Conservation (phyloP, 2,329 filamentous ascomycete species). For the Gnomoniopsis smithogilvyi region DNA sequence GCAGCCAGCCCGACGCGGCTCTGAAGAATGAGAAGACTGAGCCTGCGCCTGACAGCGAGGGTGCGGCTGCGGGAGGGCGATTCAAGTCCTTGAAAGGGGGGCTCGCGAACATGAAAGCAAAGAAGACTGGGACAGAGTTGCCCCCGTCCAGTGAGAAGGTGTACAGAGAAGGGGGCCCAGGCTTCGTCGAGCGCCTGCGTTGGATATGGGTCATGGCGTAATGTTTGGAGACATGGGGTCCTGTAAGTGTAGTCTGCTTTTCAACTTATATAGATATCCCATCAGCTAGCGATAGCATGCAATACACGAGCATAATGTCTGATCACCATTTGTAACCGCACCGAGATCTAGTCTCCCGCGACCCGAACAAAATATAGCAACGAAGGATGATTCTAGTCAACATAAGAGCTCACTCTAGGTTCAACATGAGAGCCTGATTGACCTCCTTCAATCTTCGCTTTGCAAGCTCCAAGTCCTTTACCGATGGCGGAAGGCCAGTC, state of each 20-base stretch:
- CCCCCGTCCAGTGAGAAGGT: neutral
- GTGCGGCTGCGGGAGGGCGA: neutral
- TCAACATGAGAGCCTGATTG: slow-evolving; percentile 10
- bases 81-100: neutral
- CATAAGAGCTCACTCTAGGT: neutral
- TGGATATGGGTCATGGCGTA: slow-evolving; percentile 7
- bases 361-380: neutral
- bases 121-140: neutral
- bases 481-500: slow-evolving; percentile 13
- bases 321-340: neutral
- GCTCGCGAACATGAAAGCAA: neutral
- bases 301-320: slow-evolving; percentile 2
- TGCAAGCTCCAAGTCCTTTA: slow-evolving; percentile 8
- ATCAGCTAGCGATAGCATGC: neutral
- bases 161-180: neutral
- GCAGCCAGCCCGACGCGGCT: neutral
- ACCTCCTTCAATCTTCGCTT: slow-evolving; percentile 13
- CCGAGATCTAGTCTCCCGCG: neutral
- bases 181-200: slow-evolving; percentile 5
- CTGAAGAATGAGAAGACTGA: neutral
- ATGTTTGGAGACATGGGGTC: neutral
- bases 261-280: neutral
- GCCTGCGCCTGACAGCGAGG: neutral
- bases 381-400: neutral
- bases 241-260: neutral